A percentile compares a stretch with the other conserved stretches of the same genome.
These are phyloP conservation scores for Dendrobium catenatum DNA, from an alignment of 106 monocot genomes.

Conservation along the genomic window DNA sequence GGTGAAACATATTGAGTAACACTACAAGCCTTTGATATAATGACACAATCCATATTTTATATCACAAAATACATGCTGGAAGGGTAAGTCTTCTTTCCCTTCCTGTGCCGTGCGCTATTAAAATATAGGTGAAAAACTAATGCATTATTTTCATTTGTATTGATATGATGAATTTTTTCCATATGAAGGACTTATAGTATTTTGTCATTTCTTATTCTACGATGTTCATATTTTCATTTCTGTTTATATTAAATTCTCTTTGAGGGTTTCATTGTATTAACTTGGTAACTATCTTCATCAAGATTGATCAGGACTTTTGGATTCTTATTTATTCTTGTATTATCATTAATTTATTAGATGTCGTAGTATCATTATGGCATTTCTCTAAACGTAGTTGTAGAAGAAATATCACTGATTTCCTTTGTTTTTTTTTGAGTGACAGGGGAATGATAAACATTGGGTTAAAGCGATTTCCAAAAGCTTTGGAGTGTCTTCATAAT, in stretches of 20 bases:
- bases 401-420: background rate
- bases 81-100: background rate
- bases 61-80: background rate
- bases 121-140: background rate
- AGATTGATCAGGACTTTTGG: background rate
- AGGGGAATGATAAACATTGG: constrained; percentile 98
- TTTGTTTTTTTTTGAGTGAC: constrained; percentile 11
- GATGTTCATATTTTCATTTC: background rate
- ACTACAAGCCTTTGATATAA: background rate
- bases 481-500: constrained; percentile 79
- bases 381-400: background rate
- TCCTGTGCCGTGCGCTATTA: background rate
- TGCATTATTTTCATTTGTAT: background rate
- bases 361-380: background rate
- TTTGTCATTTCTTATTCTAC: background rate
- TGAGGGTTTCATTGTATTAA: background rate
- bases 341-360: background rate
- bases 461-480: constrained; percentile 62
- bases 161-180: background rate
- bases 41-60: background rate
- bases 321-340: background rate
- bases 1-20: no score
- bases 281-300: background rate
- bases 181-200: background rate
- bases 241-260: no score